Percentiles rank a stretch among this genome's conserved stretches.
These are phyloP conservation scores for Candida namnaoensis DNA, from an alignment of 805 yeast species.

Conservation along the genomic window DNA sequence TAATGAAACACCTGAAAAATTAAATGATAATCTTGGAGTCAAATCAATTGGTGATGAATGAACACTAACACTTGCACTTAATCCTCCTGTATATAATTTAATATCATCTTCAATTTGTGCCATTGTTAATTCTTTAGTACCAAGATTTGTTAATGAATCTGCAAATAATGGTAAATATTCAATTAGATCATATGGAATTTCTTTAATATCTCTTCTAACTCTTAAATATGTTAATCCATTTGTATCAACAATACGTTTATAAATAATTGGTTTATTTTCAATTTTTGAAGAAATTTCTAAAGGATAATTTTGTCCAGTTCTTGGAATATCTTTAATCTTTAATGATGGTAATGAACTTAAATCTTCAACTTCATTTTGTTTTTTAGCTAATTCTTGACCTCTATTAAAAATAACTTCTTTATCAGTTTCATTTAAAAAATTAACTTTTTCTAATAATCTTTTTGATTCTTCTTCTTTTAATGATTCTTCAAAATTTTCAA, in stretches of 20 bases:
- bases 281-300: constrained; percentile 19
- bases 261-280: constrained; percentile 17
- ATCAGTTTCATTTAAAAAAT: constrained; percentile 43
- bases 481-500: constrained; percentile 39
- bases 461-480: constrained; percentile 47
- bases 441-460: constrained; percentile 37
- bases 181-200: constrained; percentile 52
- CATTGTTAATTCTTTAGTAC: constrained; percentile 66
- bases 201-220: constrained; percentile 51
- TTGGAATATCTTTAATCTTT: constrained; percentile 62
- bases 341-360: constrained; percentile 75
- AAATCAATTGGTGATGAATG: constrained; percentile 46
- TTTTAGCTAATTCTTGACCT: constrained; percentile 49
- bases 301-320: constrained; percentile 33
- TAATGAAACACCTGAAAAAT: constrained; percentile 55
- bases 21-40: constrained; percentile 43
- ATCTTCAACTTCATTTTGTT: constrained; percentile 66
- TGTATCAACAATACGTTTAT: constrained; percentile 53
- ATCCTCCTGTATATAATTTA: constrained; percentile 77
- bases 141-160: constrained; percentile 76
- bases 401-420: constrained; percentile 47
- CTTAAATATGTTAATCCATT: constrained; percentile 77
- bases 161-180: constrained; percentile 71
- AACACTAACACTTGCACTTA: constrained; percentile 52
- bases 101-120: constrained; percentile 81